Percentiles rank a stretch among this genome's conserved stretches.
phyloP scores from a whole-genome alignment of 345 rosid species.

The Eucalyptus victrix region DNA sequence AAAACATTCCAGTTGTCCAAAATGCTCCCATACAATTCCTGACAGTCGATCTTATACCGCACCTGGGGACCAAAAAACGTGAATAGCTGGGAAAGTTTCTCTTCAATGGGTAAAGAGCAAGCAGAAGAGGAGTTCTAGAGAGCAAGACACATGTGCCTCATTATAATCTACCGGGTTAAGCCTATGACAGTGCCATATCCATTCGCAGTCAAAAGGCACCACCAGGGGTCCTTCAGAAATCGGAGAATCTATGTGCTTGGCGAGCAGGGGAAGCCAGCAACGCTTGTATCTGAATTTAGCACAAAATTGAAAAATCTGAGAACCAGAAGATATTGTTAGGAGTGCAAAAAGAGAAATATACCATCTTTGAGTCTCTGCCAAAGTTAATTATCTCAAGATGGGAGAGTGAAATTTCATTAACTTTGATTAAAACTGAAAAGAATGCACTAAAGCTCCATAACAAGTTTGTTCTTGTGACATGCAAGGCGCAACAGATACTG shows the following conservation, averaged over 20 bases:
- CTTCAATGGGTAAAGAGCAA: neutral
- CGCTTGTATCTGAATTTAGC: conserved; percentile 55
- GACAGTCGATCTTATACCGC: conserved; percentile 62
- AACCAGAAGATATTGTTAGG: neutral
- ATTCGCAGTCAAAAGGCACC: conserved; percentile 90
- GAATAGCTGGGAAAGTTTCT: neutral
- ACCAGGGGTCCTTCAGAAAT: conserved; percentile 45
- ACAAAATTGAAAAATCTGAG: neutral
- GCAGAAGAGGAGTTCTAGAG: neutral
- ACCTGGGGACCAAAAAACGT: conserved; percentile 28
- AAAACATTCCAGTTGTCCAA: conserved; percentile 44
- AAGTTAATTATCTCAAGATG: neutral
- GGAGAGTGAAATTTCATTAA: neutral
- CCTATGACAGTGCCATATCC: conserved; percentile 98
- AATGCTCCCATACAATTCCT: conserved; percentile 46
- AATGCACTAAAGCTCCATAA: neutral
- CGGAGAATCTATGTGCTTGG: conserved; percentile 23
- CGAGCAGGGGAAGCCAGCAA: conserved; percentile 92
- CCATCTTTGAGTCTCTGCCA: neutral
- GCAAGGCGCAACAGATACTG: neutral
- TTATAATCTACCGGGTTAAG: conserved; percentile 66
- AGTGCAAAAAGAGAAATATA: neutral
- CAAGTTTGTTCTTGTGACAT: neutral
- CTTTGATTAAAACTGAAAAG: neutral
- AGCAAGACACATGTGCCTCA: neutral